phyloP scores from a whole-genome alignment of 192 early-diverging fungal species.

The Entophlyctis helioformis region DNA sequence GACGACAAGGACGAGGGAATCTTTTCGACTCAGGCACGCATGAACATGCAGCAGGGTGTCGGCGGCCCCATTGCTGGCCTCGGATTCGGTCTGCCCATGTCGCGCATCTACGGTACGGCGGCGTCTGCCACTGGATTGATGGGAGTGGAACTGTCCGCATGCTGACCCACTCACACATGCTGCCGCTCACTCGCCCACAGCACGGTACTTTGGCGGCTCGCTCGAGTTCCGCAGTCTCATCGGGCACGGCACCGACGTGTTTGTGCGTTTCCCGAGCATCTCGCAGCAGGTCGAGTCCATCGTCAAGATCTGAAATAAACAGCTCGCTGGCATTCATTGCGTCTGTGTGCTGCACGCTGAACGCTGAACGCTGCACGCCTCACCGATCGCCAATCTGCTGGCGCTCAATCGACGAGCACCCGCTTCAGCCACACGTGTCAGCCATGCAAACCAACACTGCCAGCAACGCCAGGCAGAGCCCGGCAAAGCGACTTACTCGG shows the following conservation, averaged over 20 bases:
- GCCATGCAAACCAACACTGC: no score
- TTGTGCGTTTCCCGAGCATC: slow-evolving; percentile 80
- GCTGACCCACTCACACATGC: neutral
- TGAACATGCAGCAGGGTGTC: slow-evolving; percentile 74
- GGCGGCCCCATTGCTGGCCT: slow-evolving; percentile 87
- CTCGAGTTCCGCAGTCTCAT: slow-evolving; percentile 71
- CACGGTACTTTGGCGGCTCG: slow-evolving; percentile 86
- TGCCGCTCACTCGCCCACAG: slow-evolving; percentile 16
- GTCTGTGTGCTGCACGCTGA: no score
- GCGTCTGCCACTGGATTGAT: neutral
- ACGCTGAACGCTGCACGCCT: no score
- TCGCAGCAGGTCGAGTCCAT: no score
- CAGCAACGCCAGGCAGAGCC: no score
- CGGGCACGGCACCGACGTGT: slow-evolving; percentile 88
- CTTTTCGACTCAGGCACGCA: slow-evolving; percentile 58
- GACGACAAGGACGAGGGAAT: slow-evolving; percentile 46
- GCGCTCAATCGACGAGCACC: no score
- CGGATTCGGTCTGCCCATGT: slow-evolving; percentile 76
- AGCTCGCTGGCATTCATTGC: no score
- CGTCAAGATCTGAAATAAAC: no score
- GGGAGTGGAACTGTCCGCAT: no score
- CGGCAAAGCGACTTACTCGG: slow-evolving; percentile 13
- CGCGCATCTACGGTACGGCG: slow-evolving; percentile 57
- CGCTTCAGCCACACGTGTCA: no score
- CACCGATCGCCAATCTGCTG: no score